Evolutionary conservation across 768 basidiomycete genomes (phyloP), one percentile per base, ranked within the genome.

Genomic region (Leucocoprinus sp.): DNA sequence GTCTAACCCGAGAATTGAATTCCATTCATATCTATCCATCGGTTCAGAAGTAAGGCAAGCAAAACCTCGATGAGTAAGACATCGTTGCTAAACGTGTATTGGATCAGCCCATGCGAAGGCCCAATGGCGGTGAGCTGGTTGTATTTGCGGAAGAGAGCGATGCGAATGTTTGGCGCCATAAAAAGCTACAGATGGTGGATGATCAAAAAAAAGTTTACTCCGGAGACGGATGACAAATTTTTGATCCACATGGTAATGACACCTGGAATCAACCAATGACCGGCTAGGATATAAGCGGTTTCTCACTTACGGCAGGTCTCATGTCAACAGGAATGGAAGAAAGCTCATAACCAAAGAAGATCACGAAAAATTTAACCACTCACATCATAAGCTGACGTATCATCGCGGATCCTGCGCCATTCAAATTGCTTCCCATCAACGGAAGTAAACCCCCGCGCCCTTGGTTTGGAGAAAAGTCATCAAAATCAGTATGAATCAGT

Each of bases 21-120:
- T 27, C 74, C 73, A 56, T 65, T 68, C 58, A 69, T 63, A 64
- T 86, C 85, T 57, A 86, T 62, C 83, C 83, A 87, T 48, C 85
- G 72, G 61, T 85, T 85, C 52, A 88, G 64, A 57, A 73, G 80
- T 43, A 88, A 67, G 5, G 86, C 70, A 31, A 87, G 63, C 48
- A 86, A 64, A 4, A 74, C 70, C 55, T 85, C 75, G 15, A 82
- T 68, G 52, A 87, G 61, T 43, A 86, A 75, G 27, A 64, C 56
- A 49, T 76, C 76, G 39, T 81, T 68, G 35, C 66, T 69, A 61
- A 87, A 86, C 39, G 64, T 72, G 62, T 84, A 86, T 46, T 75
- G 71, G 45, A 87, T 57, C 48, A 74, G 65, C 7, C 75, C 84
- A 56, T 83, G 75, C 26, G 77, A 72, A 37, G 75, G 75, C 1